Evolutionary conservation across 805 yeast genomes (phyloP), one percentile per base, ranked within the genome.

Genomic region (Metschnikowia gelsemii): DNA sequence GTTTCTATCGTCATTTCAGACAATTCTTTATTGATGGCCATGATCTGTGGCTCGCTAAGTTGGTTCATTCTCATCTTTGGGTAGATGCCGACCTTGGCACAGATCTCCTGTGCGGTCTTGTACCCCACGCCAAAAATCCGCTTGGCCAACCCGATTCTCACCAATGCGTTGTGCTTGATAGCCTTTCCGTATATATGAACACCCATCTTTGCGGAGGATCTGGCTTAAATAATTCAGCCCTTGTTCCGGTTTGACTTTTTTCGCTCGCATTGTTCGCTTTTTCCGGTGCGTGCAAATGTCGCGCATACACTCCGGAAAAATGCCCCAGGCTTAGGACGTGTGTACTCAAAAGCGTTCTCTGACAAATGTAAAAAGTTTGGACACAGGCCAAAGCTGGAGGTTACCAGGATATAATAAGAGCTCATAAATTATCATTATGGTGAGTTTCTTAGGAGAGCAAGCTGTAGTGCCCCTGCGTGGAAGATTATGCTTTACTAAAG

Each of bases 41-140:
- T 76, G 32, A 89, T 75, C 55, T 89, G 95, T 20, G 88, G 86
- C 64, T 93, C 98, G 21, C 84, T 72, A 27, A 93, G 76, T 64
- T 93, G 96, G 61, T 87, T 93, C 86, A 90, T 84, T 66, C 96
- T 80, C 95, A 91, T 90, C 60, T 77, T 73, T 33, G 98, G 98
- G 58, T 90, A 91, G 45, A 93, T 77, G 8, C 96, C 96, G 17
- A 91, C 78, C 59, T 81, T 87, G 28, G 97, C 82, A 61, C 96
- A 89, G 39, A 93, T 72, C 55, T 73, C 71, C 49, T 77, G 78
- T 2, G 97, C 91, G 8, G 85, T 79, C 40, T 68, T 62, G 33
- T 68, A 63, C n/a, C 98, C 96, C 29, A 93, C 71, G 22, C 98
- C 99, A 60, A 86, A 90, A 50, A 93, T 83, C 48, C 82, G 82